Base-by-base conservation (phyloP, 2,329 filamentous ascomycete genomes). In the Podosphaera xanthii region DNA sequence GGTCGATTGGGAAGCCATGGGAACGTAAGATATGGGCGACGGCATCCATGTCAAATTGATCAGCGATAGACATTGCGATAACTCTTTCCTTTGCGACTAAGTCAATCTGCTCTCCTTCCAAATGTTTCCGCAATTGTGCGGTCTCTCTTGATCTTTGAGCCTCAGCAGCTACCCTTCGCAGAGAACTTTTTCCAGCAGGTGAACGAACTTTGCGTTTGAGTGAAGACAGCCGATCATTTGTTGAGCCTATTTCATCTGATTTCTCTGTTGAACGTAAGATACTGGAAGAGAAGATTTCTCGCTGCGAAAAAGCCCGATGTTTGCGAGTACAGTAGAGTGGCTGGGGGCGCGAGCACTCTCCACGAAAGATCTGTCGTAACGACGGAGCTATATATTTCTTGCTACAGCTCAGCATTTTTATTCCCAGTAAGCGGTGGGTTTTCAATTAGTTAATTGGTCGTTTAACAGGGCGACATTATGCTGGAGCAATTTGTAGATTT, bases 111-210 rank as follows among this genome's bases (percentile, higher is more conserved):
- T 72, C 63, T 58, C 61, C 60, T 5, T 61, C 56, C 34, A 56
- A 56, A 49, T 63, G 62, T 36, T 64, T 64, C 36, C 57, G 57
- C 3, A 61, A 61, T 48, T 64, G 49, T 58, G 64, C 56, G 68
- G 57, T 74, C 71, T 65, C 74, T 75, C 58, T 70, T 65, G 62
- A 82, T 71, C 63, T 79, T 73, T 95, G 88, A 22, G 90, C 89
- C 66, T 92, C 88, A 22, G 88, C 85, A 38, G 90, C 88, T 10
- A 94, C 88, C 60, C 89, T 80, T 59, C 91, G 82, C 38, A 96
- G 75, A 1, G 87, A 92, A 62, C 83, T 85, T 64, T 88, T 86
- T 52, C 80, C 73, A 33, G 76, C 74, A 2, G 77, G 73, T 33
- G 73, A 72, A 62, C 77, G 71, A n/a, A 70, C 67, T 63, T 78